phyloP scores from a whole-genome alignment of 2,329 filamentous ascomycete genomes.

The Coniochaeta prunicola region DNA sequence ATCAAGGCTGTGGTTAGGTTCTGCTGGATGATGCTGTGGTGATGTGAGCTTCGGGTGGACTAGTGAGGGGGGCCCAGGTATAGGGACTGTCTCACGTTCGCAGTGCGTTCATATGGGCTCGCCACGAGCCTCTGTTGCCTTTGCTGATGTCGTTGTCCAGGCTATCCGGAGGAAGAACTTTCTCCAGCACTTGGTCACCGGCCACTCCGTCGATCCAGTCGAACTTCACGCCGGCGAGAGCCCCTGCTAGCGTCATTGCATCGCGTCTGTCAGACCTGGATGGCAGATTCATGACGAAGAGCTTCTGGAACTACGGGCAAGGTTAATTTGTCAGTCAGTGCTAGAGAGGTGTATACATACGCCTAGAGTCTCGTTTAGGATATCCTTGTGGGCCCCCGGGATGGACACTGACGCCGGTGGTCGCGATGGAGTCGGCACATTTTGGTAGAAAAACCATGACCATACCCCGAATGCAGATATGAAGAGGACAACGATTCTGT shows the following conservation, averaged over 20 bases:
- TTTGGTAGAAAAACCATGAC: not conserved
- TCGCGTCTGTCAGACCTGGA: constrained; percentile 43
- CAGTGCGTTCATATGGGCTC: constrained; percentile 32
- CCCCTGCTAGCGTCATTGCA: constrained; percentile 37
- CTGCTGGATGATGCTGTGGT: constrained; percentile 31
- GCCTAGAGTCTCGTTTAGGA: not conserved
- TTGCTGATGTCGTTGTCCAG: constrained; percentile 22
- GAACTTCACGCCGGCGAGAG: constrained; percentile 34
- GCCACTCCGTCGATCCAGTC: constrained; percentile 38
- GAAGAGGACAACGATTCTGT: not conserved
- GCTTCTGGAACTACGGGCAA: constrained; percentile 37
- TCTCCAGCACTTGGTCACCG: constrained; percentile 28
- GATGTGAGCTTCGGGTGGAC: not conserved
- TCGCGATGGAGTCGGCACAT: not conserved
- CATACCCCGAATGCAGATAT: not conserved
- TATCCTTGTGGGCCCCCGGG: not conserved
- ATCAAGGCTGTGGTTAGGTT: constrained; percentile 41
- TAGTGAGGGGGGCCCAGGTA: constrained; percentile 8
- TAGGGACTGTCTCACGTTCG: constrained; percentile 14
- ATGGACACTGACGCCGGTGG: not conserved
- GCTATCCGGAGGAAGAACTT: constrained; percentile 24
- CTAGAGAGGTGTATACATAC: not conserved
- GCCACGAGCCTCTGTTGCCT: constrained; percentile 29
- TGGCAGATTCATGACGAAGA: constrained; percentile 45
- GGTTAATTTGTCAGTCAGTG: not conserved